These are phyloP conservation scores for Cytospora piceicola DNA, from an alignment of 2,329 filamentous ascomycete species.

Conservation along the genomic window DNA sequence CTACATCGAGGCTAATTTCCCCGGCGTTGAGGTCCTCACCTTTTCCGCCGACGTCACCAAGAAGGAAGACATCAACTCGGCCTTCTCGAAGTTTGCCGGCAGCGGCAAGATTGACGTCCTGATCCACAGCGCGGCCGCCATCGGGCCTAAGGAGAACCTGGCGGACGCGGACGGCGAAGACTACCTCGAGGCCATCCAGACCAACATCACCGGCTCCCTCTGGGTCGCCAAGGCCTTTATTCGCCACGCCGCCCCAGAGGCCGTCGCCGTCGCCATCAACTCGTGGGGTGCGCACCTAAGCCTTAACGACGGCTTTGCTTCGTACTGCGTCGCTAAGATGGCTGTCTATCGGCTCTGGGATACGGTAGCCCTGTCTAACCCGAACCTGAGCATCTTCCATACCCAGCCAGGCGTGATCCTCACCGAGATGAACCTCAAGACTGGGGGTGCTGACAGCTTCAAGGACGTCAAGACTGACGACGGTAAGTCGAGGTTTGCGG, in stretches of 20 bases:
- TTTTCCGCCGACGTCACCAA: conserved; percentile 1
- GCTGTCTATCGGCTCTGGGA: conserved; percentile 30
- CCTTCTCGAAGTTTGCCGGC: background rate
- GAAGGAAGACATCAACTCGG: background rate
- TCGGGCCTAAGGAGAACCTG: background rate
- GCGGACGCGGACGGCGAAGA: background rate
- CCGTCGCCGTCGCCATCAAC: conserved; percentile 4
- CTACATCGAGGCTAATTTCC: background rate
- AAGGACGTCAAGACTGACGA: conserved; percentile 21
- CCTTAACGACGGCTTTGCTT: conserved; percentile 18
- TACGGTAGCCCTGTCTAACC: conserved; percentile 30
- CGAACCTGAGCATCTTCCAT: conserved; percentile 25
- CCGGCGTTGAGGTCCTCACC: background rate
- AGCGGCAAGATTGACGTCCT: conserved; percentile 7
- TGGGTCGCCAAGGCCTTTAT: conserved; percentile 1
- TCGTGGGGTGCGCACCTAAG: conserved; percentile 12
- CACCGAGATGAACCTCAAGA: conserved; percentile 16
- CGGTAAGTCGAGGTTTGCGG: conserved; percentile 5
- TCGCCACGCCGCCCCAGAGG: conserved; percentile 9
- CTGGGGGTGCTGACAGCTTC: background rate
- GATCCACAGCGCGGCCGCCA: background rate
- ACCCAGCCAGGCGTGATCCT: conserved; percentile 31
- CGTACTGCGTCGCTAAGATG: conserved; percentile 29
- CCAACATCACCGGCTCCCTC: background rate
- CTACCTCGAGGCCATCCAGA: background rate